phyloP scores from a whole-genome alignment of 2,329 filamentous ascomycete genomes.

The Claviceps purpurea region DNA sequence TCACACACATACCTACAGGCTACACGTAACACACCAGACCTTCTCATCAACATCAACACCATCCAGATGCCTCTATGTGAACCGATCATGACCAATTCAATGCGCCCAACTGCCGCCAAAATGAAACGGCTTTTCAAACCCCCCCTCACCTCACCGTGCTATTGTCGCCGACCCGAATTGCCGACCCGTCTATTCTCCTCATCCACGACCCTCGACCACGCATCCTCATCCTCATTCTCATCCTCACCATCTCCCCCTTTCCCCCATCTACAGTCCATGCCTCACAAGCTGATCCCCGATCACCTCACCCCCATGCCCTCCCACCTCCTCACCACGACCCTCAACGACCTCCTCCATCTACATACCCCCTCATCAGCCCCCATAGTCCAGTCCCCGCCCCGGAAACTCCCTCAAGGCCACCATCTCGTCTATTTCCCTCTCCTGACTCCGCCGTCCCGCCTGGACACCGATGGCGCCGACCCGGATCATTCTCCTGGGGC shows the following conservation, averaged over 20 bases:
- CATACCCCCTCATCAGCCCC: conserved; percentile 6
- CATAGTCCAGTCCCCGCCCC: conserved; percentile 11
- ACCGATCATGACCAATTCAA: background rate
- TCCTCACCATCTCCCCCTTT: background rate
- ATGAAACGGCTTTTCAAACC: background rate
- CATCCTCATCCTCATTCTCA: background rate
- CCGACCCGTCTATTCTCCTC: background rate
- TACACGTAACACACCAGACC: background rate
- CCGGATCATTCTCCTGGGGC: conserved; percentile 59
- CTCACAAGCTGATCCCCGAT: conserved; percentile 26
- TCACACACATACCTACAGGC: too few relatives aligned
- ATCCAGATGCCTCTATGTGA: background rate
- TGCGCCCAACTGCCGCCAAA: background rate
- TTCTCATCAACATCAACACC: too few relatives aligned
- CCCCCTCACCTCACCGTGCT: background rate
- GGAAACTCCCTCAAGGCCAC: conserved; percentile 50
- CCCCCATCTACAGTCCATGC: background rate
- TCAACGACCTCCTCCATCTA: conserved; percentile 38
- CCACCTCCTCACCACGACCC: conserved; percentile 49
- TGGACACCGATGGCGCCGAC: conserved; percentile 79
- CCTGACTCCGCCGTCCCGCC: conserved; percentile 41
- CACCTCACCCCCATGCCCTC: conserved; percentile 44
- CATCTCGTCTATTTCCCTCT: conserved; percentile 84
- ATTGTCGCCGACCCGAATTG: background rate
- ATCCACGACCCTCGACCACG: background rate